phyloP scores from a whole-genome alignment of 2,329 filamentous ascomycete species.

The Microthyrium microscopicum region DNA sequence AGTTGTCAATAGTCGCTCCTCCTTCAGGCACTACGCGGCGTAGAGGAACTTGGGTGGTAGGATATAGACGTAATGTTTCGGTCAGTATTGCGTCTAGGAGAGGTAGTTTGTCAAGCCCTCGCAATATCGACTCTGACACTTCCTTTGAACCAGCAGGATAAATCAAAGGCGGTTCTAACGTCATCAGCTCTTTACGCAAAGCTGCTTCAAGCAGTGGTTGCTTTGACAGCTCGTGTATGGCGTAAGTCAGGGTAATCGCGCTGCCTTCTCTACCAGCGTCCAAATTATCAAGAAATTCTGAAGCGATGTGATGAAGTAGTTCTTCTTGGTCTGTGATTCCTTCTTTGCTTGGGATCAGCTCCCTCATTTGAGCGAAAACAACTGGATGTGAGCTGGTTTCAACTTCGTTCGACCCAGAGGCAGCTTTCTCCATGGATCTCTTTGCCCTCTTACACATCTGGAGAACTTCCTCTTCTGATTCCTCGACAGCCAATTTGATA shows the following conservation, averaged over 20 bases:
- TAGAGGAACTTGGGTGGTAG: constrained; percentile 45
- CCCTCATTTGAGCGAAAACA: not conserved
- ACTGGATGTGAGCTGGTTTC: not conserved
- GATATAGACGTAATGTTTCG: constrained; percentile 44
- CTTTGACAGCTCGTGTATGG: constrained; percentile 38
- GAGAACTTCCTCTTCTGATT: not conserved
- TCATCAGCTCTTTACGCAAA: constrained; percentile 26
- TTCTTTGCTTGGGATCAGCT: not conserved
- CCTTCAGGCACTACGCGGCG: constrained; percentile 34
- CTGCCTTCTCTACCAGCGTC: constrained; percentile 68
- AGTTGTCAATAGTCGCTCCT: constrained; percentile 20
- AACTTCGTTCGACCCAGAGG: not conserved
- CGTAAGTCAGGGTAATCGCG: constrained; percentile 49
- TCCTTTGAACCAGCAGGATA: constrained; percentile 11
- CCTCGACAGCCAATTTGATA: not conserved
- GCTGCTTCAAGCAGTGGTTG: constrained; percentile 16
- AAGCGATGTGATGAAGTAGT: not conserved
- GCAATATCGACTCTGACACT: no score
- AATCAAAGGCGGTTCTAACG: constrained; percentile 15
- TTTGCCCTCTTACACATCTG: not conserved
- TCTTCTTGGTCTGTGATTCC: not conserved
- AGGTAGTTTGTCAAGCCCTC: constrained; percentile 29
- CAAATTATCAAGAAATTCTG: constrained; percentile 60
- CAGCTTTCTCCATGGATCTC: not conserved
- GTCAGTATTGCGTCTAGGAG: constrained; percentile 41